Evolutionary conservation across 305 asterid genomes (phyloP).

Genomic region (Rubia occidens): DNA sequence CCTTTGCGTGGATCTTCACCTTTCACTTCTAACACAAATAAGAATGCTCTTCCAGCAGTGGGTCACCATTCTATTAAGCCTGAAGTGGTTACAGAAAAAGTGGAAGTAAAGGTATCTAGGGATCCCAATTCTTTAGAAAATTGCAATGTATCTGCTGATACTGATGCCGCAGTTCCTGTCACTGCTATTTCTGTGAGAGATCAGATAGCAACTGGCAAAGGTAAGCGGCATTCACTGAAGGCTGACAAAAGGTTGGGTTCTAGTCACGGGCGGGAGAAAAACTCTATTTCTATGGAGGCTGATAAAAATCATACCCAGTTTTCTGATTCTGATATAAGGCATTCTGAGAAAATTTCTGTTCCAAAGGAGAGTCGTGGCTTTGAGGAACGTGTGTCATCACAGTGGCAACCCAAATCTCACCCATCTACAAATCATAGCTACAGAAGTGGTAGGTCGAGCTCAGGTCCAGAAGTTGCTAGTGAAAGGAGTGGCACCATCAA

Average conservation of each 20-base stretch:
- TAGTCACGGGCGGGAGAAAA: constrained; percentile 30
- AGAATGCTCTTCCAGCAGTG: constrained; percentile 25
- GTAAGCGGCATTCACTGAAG: constrained; percentile 44
- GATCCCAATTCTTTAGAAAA: constrained; percentile 23
- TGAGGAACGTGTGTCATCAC: constrained; percentile 48
- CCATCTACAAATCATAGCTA: constrained; percentile 33
- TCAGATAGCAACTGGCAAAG: constrained; percentile 51
- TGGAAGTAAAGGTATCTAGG: constrained; percentile 23
- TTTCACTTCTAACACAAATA: constrained; percentile 32
- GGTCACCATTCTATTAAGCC: constrained; percentile 28
- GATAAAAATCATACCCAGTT: constrained; percentile 32
- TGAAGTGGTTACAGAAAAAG: constrained; percentile 27
- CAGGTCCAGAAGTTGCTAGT: constrained; percentile 27
- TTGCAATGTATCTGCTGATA: constrained; percentile 20
- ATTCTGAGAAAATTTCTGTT: constrained; percentile 29
- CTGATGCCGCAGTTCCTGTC: constrained; percentile 23
- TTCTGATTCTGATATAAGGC: constrained; percentile 35
- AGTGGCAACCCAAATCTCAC: constrained; percentile 77
- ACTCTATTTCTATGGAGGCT: constrained; percentile 28
- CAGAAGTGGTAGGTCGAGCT: constrained; percentile 32
- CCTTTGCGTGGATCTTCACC: constrained; percentile 28
- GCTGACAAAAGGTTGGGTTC: constrained; percentile 38
- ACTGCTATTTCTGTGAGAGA: constrained; percentile 35
- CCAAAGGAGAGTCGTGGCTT: constrained; percentile 41
- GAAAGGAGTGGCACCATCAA: constrained; percentile 33